Conservation (phyloP, 208 protist species). For the Crithidia acanthocephali region DNA sequence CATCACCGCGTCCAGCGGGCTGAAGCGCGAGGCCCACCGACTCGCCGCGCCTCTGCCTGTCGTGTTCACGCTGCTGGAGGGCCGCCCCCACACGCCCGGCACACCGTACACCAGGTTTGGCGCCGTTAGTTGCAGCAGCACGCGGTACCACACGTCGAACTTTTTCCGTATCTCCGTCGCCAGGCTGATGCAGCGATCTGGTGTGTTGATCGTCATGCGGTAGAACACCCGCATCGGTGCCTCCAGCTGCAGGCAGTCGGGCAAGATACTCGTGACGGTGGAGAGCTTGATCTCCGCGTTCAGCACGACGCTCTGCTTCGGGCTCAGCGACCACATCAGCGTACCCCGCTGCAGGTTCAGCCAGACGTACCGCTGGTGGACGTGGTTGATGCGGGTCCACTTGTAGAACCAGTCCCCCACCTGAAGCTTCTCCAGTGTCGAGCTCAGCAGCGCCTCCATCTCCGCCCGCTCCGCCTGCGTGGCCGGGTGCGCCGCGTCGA, state of each 20-base stretch:
- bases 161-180: constrained; percentile 76
- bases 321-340: constrained; percentile 61
- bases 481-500: constrained; percentile 32
- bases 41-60: constrained; percentile 29
- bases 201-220: constrained; percentile 55
- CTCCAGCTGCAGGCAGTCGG: constrained; percentile 64
- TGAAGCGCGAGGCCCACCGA: constrained; percentile 62
- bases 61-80: constrained; percentile 36
- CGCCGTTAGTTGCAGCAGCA: constrained; percentile 53
- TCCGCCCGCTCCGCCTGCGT: constrained; percentile 30
- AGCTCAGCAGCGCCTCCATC: constrained; percentile 29
- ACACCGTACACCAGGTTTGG: constrained; percentile 40
- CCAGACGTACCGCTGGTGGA: constrained; percentile 80
- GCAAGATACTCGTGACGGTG: constrained; percentile 46
- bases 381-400: constrained; percentile 62
- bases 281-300: constrained; percentile 59
- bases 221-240: constrained; percentile 58
- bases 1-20: constrained; percentile 53
- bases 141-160: constrained; percentile 81
- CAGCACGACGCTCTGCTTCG: constrained; percentile 40
- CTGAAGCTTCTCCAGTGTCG: constrained; percentile 52
- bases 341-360: constrained; percentile 61
- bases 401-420: constrained; percentile 83
- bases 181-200: constrained; percentile 52
- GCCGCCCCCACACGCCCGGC: constrained; percentile 51